These are phyloP conservation scores for Nothophaeocryptopus gaeumannii DNA, from an alignment of 2,329 filamentous ascomycete genomes.

Conservation along the genomic window DNA sequence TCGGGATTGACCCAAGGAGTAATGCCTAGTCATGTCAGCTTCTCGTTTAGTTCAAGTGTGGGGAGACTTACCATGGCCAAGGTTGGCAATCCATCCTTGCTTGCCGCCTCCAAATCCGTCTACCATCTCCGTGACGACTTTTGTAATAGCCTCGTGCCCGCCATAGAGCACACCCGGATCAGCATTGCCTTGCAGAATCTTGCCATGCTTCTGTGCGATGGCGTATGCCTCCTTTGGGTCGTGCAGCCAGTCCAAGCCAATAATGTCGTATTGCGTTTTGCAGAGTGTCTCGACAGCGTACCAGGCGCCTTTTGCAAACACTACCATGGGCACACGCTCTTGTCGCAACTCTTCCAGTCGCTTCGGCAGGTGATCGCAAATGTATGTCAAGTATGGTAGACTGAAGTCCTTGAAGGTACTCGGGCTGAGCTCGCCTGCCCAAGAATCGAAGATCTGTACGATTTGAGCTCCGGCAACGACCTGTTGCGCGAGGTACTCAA, in stretches of 20 bases:
- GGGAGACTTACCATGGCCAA: slow-evolving; percentile 75
- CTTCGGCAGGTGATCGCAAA: slow-evolving; percentile 74
- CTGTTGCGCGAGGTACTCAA: slow-evolving; percentile 89
- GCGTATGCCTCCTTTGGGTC: slow-evolving; percentile 80
- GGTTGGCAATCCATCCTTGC: slow-evolving; percentile 93
- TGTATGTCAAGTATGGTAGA: slow-evolving; percentile 80
- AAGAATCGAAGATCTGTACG: slow-evolving; percentile 96
- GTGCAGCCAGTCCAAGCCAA: slow-evolving; percentile 93
- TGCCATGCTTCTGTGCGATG: slow-evolving; percentile 67
- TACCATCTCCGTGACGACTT: slow-evolving; percentile 81
- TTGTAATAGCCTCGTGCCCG: slow-evolving; percentile 73
- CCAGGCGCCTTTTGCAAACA: slow-evolving; percentile 98
- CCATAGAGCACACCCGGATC: slow-evolving; percentile 93
- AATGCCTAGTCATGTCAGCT: slow-evolving; percentile 60
- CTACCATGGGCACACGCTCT: slow-evolving; percentile 88
- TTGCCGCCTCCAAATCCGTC: slow-evolving; percentile 78
- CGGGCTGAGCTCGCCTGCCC: slow-evolving; percentile 91
- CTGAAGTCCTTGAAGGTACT: slow-evolving; percentile 79
- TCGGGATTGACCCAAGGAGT: slow-evolving; percentile 94
- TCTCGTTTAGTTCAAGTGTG: not conserved
- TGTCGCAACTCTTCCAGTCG: slow-evolving; percentile 71
- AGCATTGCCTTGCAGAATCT: slow-evolving; percentile 88
- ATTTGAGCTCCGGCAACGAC: slow-evolving; percentile 92
- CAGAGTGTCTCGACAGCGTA: slow-evolving; percentile 87
- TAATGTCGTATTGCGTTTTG: slow-evolving; percentile 84